These are phyloP conservation scores for Pseudocercospora musae DNA, from an alignment of 2,329 filamentous ascomycete species.

Conservation along the genomic window DNA sequence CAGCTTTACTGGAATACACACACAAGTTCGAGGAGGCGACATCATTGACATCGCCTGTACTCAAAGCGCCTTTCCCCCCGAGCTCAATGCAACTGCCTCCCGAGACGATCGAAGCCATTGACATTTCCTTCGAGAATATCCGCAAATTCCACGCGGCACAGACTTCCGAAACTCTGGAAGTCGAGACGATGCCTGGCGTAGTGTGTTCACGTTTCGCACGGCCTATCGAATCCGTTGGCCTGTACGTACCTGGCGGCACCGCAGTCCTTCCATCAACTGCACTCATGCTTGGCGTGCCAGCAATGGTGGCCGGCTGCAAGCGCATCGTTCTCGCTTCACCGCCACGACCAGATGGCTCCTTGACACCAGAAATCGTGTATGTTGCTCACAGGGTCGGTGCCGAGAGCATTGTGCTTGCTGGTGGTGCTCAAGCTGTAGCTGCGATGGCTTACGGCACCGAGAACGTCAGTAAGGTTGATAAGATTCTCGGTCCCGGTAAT, in stretches of 20 bases:
- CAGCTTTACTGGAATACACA: constrained; percentile 84
- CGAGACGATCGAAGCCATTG: constrained; percentile 89
- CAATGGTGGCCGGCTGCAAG: constrained; percentile 94
- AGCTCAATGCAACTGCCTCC: constrained; percentile 79
- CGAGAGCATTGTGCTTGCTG: constrained; percentile 91
- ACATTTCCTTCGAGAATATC: constrained; percentile 92
- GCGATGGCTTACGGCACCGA: constrained; percentile 97
- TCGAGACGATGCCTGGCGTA: constrained; percentile 98
- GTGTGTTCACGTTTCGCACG: constrained; percentile 89
- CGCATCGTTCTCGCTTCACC: constrained; percentile 93
- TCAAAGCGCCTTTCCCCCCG: constrained; percentile 82
- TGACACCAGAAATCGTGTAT: constrained; percentile 97
- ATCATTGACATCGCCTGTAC: constrained; percentile 80
- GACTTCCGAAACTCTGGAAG: constrained; percentile 73
- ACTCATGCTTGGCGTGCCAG: constrained; percentile 95
- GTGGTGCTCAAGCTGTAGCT: constrained; percentile 91
- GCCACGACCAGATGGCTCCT: constrained; percentile 79
- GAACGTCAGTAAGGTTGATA: constrained; percentile 93
- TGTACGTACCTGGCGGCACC: constrained; percentile 94
- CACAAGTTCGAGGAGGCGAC: constrained; percentile 98
- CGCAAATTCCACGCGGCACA: constrained; percentile 90
- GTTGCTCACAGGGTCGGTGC: constrained; percentile 95
- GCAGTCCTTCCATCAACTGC: constrained; percentile 96
- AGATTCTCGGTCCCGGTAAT: constrained; percentile 95
- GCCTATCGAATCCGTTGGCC: constrained; percentile 90